Evolutionary conservation across 2,329 filamentous ascomycete genomes (phyloP).

Genomic region (Diaporthe capsici): DNA sequence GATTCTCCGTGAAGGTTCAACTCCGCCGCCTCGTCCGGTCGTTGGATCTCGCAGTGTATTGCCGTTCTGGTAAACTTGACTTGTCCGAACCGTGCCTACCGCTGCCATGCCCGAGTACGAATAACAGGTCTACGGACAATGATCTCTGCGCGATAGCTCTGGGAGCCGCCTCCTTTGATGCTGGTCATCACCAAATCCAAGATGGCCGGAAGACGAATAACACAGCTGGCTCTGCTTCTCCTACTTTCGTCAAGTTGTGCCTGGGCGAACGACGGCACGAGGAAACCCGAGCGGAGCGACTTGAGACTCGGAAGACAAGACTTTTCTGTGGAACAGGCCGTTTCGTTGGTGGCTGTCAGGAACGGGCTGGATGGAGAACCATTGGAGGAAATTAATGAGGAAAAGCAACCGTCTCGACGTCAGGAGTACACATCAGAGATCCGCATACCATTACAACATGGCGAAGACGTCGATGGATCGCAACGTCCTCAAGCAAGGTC

Average conservation of each 20-base stretch:
- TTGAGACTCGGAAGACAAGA: conserved; percentile 17
- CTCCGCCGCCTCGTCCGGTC: conserved; percentile 9
- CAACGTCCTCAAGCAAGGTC: conserved; percentile 21
- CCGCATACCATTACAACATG: neutral
- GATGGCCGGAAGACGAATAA: conserved; percentile 44
- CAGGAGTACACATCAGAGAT: neutral
- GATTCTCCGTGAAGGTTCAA: conserved; percentile 15
- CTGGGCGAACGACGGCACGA: conserved; percentile 42
- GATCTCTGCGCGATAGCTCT: conserved; percentile 33
- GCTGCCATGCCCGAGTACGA: conserved; percentile 14
- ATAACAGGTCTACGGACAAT: conserved; percentile 9
- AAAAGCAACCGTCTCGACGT: neutral
- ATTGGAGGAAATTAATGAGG: neutral
- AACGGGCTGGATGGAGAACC: neutral
- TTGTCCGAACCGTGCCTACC: neutral
- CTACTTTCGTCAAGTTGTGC: conserved; percentile 46
- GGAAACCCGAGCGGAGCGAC: conserved; percentile 22
- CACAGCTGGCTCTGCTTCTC: conserved; percentile 45
- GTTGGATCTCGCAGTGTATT: conserved; percentile 16
- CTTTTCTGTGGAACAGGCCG: neutral
- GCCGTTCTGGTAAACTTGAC: neutral
- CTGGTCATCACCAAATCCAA: conserved; percentile 37
- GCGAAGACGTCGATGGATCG: neutral
- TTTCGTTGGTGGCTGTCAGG: neutral
- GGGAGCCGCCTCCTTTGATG: conserved; percentile 32